These are phyloP conservation scores for Dipodascopsis uninucleata DNA, from an alignment of 805 yeast genomes.

Conservation along the genomic window DNA sequence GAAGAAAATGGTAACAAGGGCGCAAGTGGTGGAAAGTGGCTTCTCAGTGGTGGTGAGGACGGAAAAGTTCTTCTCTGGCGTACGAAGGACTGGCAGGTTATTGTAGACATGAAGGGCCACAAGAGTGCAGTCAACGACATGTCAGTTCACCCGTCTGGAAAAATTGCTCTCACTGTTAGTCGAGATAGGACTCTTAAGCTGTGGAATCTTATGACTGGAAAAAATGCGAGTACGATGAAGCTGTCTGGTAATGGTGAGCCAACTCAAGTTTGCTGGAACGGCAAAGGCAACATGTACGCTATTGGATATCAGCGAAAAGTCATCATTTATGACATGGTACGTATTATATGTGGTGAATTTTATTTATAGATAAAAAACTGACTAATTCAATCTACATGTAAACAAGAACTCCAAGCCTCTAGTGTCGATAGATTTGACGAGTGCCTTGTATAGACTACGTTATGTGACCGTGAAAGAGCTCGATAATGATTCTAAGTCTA, in stretches of 20 bases:
- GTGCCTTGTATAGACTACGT: constrained; percentile 67
- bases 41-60: constrained; percentile 85
- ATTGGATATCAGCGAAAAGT: constrained; percentile 70
- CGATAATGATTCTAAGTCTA: background rate
- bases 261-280: constrained; percentile 50
- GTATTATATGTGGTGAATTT: background rate
- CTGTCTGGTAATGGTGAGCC: constrained; percentile 30
- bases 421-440: constrained; percentile 39
- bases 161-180: constrained; percentile 85
- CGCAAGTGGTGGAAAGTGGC: constrained; percentile 63
- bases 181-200: constrained; percentile 77
- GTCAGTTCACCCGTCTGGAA: constrained; percentile 84
- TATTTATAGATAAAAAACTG: constrained; percentile 46
- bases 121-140: constrained; percentile 76
- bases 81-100: constrained; percentile 93
- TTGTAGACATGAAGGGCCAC: constrained; percentile 87
- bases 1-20: constrained; percentile 25
- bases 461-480: constrained; percentile 43
- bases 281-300: constrained; percentile 63
- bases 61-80: constrained; percentile 90
- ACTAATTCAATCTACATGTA: too few species aligned
- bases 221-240: constrained; percentile 82
- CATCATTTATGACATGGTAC: constrained; percentile 47
- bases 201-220: constrained; percentile 96
- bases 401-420: constrained; percentile 31